Conservation (phyloP, 192 early-diverging fungal species). For the Umbelopsis vinacea region DNA sequence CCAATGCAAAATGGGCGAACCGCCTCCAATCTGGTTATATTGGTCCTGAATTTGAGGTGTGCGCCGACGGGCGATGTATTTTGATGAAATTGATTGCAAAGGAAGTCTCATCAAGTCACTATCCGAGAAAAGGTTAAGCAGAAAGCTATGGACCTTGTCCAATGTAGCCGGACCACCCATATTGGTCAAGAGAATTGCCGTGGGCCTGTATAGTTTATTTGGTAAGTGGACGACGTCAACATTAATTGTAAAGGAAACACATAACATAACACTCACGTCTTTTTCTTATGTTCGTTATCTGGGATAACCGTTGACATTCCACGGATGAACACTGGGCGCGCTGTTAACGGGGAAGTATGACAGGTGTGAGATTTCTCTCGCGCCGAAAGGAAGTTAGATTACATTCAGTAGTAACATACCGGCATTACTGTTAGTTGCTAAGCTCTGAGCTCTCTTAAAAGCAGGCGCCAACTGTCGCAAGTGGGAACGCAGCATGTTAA, state of each 20-base stretch:
- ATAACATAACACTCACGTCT: not conserved
- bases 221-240: not conserved
- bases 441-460: not conserved
- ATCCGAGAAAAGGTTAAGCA: constrained; percentile 86
- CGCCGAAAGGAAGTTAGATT: not conserved
- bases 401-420: not conserved
- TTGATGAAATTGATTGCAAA: constrained; percentile 71
- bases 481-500: not conserved
- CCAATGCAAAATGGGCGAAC: constrained; percentile 92
- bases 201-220: constrained; percentile 45
- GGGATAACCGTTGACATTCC: not conserved
- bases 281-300: not conserved
- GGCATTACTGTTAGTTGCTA: not conserved
- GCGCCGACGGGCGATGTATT: constrained; percentile 80
- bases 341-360: not conserved
- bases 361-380: not conserved
- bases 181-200: constrained; percentile 91
- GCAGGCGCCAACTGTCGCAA: not conserved
- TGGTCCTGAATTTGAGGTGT: constrained; percentile 87
- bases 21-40: constrained; percentile 93
- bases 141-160: constrained; percentile 79
- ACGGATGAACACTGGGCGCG: not conserved
- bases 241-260: not conserved
- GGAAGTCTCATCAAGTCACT: constrained; percentile 92
- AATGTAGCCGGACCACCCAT: constrained; percentile 88